phyloP scores from a whole-genome alignment of 1,284 basidiomycete genomes.

The Boletus sp. region DNA sequence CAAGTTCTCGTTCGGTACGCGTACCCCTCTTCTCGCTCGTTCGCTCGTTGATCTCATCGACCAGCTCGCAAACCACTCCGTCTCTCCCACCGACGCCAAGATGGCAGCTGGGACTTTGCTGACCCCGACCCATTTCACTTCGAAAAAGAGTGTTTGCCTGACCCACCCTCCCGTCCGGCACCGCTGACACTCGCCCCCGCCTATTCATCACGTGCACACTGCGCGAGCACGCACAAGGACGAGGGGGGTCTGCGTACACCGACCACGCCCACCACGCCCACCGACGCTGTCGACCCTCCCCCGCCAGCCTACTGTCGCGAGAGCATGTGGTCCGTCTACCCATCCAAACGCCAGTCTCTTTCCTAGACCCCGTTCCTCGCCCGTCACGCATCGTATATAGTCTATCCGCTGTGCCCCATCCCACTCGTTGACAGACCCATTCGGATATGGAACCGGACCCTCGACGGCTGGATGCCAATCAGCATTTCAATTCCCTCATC shows the following conservation, averaged over 20 bases:
- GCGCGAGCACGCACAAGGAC: constrained; percentile 32
- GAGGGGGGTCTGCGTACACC: constrained; percentile 16
- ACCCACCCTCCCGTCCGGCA: constrained; percentile 15
- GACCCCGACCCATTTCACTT: constrained; percentile 32
- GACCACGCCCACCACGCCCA: constrained; percentile 26
- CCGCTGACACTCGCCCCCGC: constrained; percentile 14
- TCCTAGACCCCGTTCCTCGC: neutral
- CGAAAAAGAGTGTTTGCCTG: constrained; percentile 9
- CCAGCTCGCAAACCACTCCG: constrained; percentile 34
- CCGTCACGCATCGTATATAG: neutral
- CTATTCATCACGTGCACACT: constrained; percentile 13
- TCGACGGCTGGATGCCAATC: constrained; percentile 5
- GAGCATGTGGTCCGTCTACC: constrained; percentile 2
- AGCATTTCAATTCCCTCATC: constrained; percentile 1
- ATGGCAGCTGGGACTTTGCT: constrained; percentile 38
- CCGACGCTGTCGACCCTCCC: constrained; percentile 28
- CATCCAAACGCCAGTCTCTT: constrained; percentile 6
- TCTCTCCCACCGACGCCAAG: constrained; percentile 23
- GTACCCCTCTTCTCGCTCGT: neutral
- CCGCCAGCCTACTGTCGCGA: constrained; percentile 36
- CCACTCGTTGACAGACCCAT: neutral
- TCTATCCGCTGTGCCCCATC: neutral
- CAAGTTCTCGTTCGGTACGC: constrained; percentile 35
- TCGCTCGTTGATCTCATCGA: neutral
- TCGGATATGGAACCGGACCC: constrained; percentile 6